Evolutionary conservation across 805 yeast species (phyloP).

Genomic region (Metschnikowia chrysomelidarum): DNA sequence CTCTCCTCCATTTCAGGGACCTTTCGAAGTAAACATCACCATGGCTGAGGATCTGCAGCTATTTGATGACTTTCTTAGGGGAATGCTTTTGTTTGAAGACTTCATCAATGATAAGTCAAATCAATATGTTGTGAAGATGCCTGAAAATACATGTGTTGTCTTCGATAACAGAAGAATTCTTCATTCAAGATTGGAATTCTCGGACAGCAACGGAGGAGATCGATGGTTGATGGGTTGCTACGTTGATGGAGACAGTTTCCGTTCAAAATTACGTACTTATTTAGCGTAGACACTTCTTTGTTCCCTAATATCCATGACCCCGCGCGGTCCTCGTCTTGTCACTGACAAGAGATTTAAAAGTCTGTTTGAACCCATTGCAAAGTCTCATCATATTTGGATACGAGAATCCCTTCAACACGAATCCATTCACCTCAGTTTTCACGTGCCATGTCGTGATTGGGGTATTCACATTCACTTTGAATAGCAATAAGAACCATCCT

Average conservation of each 20-base stretch:
- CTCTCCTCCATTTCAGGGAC: conserved; percentile 84
- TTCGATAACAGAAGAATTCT: conserved; percentile 70
- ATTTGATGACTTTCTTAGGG: conserved; percentile 57
- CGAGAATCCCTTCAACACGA: conserved; percentile 68
- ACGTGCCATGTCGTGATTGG: conserved; percentile 85
- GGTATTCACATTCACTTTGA: conserved; percentile 72
- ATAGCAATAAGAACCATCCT: conserved; percentile 88
- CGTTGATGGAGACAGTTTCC: conserved; percentile 66
- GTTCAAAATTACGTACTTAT: conserved; percentile 46
- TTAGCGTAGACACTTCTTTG: not conserved
- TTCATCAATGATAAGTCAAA: conserved; percentile 51
- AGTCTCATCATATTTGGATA: conserved; percentile 88
- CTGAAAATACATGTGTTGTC: conserved; percentile 60
- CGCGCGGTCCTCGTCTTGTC: conserved; percentile 18
- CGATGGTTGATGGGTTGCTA: conserved; percentile 80
- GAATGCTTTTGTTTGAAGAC: conserved; percentile 58
- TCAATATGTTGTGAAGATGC: conserved; percentile 52
- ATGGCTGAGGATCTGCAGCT: conserved; percentile 28
- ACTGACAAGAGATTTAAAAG: conserved; percentile 36
- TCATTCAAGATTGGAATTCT: conserved; percentile 55
- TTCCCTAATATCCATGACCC: conserved; percentile 14
- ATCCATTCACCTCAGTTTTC: conserved; percentile 85
- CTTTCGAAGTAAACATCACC: conserved; percentile 59
- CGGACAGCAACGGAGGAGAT: conserved; percentile 44
- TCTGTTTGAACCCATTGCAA: conserved; percentile 92